phyloP scores from a whole-genome alignment of 345 rosid genomes.

The Sisymbrium altissimum region DNA sequence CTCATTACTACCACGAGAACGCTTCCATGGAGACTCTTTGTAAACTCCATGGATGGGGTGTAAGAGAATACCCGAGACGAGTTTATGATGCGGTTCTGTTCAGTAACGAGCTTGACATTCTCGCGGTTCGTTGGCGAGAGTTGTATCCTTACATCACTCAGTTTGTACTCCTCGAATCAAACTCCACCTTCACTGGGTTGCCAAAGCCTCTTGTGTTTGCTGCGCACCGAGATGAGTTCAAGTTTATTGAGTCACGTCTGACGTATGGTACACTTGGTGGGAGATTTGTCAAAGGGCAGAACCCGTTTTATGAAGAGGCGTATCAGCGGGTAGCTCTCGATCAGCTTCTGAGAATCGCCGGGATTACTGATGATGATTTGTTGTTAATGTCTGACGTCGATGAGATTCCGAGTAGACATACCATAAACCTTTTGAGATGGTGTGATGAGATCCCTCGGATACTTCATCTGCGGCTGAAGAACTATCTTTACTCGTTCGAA shows the following conservation, averaged over 20 bases:
- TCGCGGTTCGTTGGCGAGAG: conserved; percentile 73
- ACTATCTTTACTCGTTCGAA: conserved; percentile 86
- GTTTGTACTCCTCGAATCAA: conserved; percentile 77
- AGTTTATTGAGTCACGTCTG: conserved; percentile 67
- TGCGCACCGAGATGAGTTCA: conserved; percentile 54
- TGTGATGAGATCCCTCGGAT: conserved; percentile 67
- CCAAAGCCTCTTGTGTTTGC: conserved; percentile 65
- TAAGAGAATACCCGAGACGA: conserved; percentile 75
- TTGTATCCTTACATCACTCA: conserved; percentile 73
- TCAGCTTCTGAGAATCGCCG: conserved; percentile 68
- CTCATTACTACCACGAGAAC: conserved; percentile 77
- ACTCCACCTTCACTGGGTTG: conserved; percentile 74
- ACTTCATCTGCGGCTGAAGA: conserved; percentile 69
- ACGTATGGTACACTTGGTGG: conserved; percentile 74
- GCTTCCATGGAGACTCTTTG: conserved; percentile 77
- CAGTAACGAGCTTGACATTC: conserved; percentile 80
- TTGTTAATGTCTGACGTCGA: conserved; percentile 88
- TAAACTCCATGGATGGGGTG: conserved; percentile 86
- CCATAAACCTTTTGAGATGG: conserved; percentile 82
- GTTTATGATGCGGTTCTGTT: conserved; percentile 84
- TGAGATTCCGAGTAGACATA: conserved; percentile 87
- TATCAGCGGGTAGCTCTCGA: conserved; percentile 79
- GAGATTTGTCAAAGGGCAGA: conserved; percentile 67
- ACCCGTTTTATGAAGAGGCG: conserved; percentile 85
- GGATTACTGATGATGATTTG: conserved; percentile 80